Evolutionary conservation across 495 filamentous ascomycete genomes (phyloP), one percentile per base, ranked within the genome.

Genomic region (Halenospora varia): DNA sequence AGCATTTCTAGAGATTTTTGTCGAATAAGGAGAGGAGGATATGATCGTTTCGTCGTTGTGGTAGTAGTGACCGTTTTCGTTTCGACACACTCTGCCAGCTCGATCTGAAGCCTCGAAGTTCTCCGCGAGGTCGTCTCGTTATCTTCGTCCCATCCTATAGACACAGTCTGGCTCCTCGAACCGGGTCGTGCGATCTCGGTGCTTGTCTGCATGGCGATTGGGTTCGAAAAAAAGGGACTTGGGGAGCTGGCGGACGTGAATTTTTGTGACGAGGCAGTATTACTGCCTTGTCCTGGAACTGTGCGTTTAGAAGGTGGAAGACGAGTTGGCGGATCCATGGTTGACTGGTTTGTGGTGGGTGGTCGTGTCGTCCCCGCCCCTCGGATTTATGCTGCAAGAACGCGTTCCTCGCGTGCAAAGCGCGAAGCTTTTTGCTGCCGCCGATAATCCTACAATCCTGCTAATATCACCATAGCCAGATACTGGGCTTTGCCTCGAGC

Each of bases 41-140:
- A 93, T 3, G 84, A 85, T 29, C 90, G 87, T 19, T 94, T 96
- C 0, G 93, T 97, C 1, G 90, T 96, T 0, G 92, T 97, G 0
- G 93, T 97, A 0, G 94, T 97, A 3, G 92, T 97, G 59, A 97
- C 85, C 10, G 77, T 83, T 66, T 79, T 83, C n/a, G 79, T 82
- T 67, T 83, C 80, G 60, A 83, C 75, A 56, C 79, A 82, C 61
- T 83, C 78, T 24, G 73, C 73, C 18, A 82, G 72, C 48, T 74
- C 75, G 58, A 81, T 77, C 56, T 77, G 75, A 49, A 82, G 25
- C 18, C 55, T 56, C 10, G 66, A 60, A 10, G 54, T 62, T 19
- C 55, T 20, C 18, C 51, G 52, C 46, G 58, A 53, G 6, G 50
- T 25, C 6, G 54, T 45, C 44, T 62, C 56, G 41, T 61, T 62